Evolutionary conservation across 2,329 filamentous ascomycete species (phyloP).

Genomic region (Fusarium dimerum): DNA sequence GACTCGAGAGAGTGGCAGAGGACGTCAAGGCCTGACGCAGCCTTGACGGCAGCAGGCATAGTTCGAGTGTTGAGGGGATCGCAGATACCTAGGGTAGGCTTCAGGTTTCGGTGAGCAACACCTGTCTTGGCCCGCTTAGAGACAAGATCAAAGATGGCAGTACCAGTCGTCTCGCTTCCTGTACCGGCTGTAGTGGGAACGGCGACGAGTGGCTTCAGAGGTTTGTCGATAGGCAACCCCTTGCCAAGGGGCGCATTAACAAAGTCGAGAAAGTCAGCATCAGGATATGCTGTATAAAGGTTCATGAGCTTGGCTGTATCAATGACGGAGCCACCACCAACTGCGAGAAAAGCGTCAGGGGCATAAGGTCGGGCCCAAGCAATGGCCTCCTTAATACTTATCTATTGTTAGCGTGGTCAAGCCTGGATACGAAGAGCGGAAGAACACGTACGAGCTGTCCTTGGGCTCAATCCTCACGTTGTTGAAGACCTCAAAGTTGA

Average conservation of each 20-base stretch:
- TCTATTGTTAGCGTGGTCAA: slow-evolving; percentile 8
- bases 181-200: slow-evolving; percentile 84
- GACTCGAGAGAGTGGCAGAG: slow-evolving; percentile 94
- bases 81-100: slow-evolving; percentile 88
- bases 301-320: slow-evolving; percentile 99
- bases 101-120: slow-evolving; percentile 91
- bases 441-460: slow-evolving; percentile 72
- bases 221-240: slow-evolving; percentile 72
- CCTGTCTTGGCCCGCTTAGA: slow-evolving; percentile 91
- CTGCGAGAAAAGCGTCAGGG: slow-evolving; percentile 89
- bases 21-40: slow-evolving; percentile 89
- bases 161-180: slow-evolving; percentile 93
- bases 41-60: slow-evolving; percentile 93
- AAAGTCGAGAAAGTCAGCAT: slow-evolving; percentile 95
- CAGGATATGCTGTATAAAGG: slow-evolving; percentile 85
- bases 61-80: slow-evolving; percentile 88
- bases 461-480: slow-evolving; percentile 87
- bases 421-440: background rate
- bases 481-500: slow-evolving; percentile 80
- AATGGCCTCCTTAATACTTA: slow-evolving; percentile 84
- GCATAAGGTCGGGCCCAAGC: slow-evolving; percentile 77
- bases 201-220: slow-evolving; percentile 75
- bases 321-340: slow-evolving; percentile 88
- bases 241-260: slow-evolving; percentile 93
- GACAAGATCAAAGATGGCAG: slow-evolving; percentile 95